A percentile compares a stretch with the other conserved stretches of the same genome.
Conservation (phyloP, 2,329 filamentous ascomycete species). For the Aspergillus spinulosporus region DNA sequence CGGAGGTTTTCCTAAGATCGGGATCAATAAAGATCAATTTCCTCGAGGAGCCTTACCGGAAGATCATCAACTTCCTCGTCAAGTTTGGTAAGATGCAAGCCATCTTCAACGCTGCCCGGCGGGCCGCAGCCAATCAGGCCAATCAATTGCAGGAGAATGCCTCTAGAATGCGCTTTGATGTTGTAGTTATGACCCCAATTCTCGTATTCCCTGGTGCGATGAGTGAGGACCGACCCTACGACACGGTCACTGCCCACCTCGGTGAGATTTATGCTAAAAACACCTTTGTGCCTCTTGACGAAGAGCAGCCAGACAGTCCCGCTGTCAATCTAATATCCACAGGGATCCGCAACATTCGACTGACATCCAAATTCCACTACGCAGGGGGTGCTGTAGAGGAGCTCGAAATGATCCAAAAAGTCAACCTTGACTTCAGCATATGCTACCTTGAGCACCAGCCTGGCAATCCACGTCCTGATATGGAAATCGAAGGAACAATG, state of each 20-base stretch:
- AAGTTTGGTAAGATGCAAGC: slow-evolving; percentile 99
- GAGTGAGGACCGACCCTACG: slow-evolving; percentile 67
- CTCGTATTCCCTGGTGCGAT: slow-evolving; percentile 86
- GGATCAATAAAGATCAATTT: slow-evolving; percentile 98
- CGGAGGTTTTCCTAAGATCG: slow-evolving; percentile 82
- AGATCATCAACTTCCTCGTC: slow-evolving; percentile 96
- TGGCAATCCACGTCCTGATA: slow-evolving; percentile 77
- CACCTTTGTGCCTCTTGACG: slow-evolving; percentile 80
- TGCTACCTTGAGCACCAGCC: slow-evolving; percentile 84
- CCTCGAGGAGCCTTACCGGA: slow-evolving; percentile 92
- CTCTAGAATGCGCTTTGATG: slow-evolving; percentile 88
- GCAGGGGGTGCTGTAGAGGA: slow-evolving; percentile 71
- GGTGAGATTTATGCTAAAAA: slow-evolving; percentile 98
- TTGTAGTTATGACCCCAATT: slow-evolving; percentile 92
- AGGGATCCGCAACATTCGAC: slow-evolving; percentile 85
- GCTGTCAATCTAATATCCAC: slow-evolving; percentile 87
- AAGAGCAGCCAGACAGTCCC: slow-evolving; percentile 64
- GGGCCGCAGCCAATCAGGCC: slow-evolving; percentile 90
- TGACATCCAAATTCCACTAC: slow-evolving; percentile 90
- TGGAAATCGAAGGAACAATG: slow-evolving; percentile 87
- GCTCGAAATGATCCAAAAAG: slow-evolving; percentile 93
- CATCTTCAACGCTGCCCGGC: slow-evolving; percentile 93
- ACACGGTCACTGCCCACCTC: slow-evolving; percentile 86
- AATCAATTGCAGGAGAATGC: slow-evolving; percentile 89
- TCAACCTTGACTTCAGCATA: slow-evolving; percentile 89